Evolutionary conservation across 2,329 filamentous ascomycete genomes (phyloP).

Genomic region (Xylaria sp.): DNA sequence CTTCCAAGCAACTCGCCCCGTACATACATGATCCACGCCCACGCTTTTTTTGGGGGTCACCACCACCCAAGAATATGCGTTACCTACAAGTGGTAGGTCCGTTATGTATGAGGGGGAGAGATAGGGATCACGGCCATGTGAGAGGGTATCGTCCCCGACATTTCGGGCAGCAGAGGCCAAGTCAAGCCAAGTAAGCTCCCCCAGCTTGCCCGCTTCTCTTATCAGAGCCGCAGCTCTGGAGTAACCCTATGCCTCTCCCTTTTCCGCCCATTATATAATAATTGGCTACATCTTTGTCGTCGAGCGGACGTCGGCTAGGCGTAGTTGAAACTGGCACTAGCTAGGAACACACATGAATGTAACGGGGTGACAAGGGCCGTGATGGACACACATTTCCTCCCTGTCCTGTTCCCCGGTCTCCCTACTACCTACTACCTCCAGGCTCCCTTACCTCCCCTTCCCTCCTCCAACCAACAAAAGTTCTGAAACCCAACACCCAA

Average conservation of each 20-base stretch:
- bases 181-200: constrained; percentile 3
- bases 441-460: not conserved
- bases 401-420: not conserved
- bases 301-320: constrained; percentile 11
- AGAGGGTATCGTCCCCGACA: constrained; percentile 8
- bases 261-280: constrained; percentile 17
- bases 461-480: not conserved
- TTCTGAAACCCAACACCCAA: constrained; percentile 17
- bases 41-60: constrained; percentile 27
- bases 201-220: constrained; percentile 12
- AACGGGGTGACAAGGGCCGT: constrained; percentile 18
- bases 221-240: constrained; percentile 29
- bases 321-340: not conserved
- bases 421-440: not conserved
- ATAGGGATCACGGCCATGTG: constrained; percentile 18
- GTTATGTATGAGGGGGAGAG: constrained; percentile 1
- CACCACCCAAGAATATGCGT: constrained; percentile 3
- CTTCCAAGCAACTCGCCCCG: constrained; percentile 19
- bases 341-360: constrained; percentile 8
- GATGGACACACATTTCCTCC: constrained; percentile 12
- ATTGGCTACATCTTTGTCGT: not conserved
- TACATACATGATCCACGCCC: constrained; percentile 28
- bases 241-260: constrained; percentile 10
- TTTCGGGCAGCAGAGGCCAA: constrained; percentile 1
- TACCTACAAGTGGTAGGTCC: constrained; percentile 21